Conservation (phyloP, 2,329 filamentous ascomycete genomes). For the Ceratocystis colombiana region DNA sequence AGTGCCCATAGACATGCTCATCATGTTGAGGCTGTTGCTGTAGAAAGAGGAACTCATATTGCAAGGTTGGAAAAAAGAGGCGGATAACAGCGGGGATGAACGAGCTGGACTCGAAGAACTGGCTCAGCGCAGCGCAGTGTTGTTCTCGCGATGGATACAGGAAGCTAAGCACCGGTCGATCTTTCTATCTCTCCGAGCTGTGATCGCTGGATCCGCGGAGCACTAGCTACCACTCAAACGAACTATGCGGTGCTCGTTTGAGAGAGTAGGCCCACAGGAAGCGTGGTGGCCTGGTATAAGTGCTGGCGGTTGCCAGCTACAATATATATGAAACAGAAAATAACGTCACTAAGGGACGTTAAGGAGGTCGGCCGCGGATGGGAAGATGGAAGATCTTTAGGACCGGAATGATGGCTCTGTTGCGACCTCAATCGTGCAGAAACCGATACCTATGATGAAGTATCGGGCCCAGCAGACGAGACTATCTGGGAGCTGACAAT, state of each 20-base stretch:
- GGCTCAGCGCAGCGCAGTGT: slow-evolving; percentile 13
- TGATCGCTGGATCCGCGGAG: slow-evolving; percentile 58
- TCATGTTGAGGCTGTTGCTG: slow-evolving; percentile 23
- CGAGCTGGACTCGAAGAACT: background rate
- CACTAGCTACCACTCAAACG: slow-evolving; percentile 97
- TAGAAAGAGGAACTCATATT: slow-evolving; percentile 25
- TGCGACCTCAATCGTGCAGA: slow-evolving; percentile 56
- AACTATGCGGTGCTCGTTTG: slow-evolving; percentile 87
- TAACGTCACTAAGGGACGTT: slow-evolving; percentile 66
- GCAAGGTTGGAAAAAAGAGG: slow-evolving; percentile 27
- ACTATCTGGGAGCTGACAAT: slow-evolving; percentile 26
- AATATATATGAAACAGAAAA: slow-evolving; percentile 35
- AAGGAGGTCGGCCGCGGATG: slow-evolving; percentile 79
- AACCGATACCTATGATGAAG: slow-evolving; percentile 71
- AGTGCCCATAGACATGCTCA: slow-evolving; percentile 59
- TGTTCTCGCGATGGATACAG: slow-evolving; percentile 22
- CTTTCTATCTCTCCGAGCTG: slow-evolving; percentile 20
- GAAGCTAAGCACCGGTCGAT: slow-evolving; percentile 21
- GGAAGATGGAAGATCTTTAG: slow-evolving; percentile 71
- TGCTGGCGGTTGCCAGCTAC: slow-evolving; percentile 84
- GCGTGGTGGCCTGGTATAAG: slow-evolving; percentile 45
- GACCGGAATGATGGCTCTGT: slow-evolving; percentile 77
- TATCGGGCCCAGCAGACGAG: slow-evolving; percentile 71
- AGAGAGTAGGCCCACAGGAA: slow-evolving; percentile 90
- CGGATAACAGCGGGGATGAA: slow-evolving; percentile 8